Base-by-base conservation (phyloP, 345 rosid species). In the Pistacia integerrima region DNA sequence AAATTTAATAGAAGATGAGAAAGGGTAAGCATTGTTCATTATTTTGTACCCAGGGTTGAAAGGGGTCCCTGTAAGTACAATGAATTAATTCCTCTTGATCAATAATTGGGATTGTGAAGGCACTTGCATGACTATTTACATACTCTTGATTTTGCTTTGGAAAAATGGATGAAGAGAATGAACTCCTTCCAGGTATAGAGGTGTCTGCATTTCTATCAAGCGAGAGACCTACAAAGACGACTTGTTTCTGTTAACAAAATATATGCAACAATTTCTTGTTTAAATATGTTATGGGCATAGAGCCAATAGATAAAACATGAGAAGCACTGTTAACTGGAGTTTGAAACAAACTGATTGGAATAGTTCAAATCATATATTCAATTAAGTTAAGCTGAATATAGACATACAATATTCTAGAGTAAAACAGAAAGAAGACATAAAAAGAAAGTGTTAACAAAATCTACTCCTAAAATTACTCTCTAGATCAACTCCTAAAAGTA, bases 171-270 rank as follows among this genome's bases (percentile, higher is more conserved):
- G 94, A 79, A 87, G 88, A 75, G 77, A 65, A 10, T 57, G 86
- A 81, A 90, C 93, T 28, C 94, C 94, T 76, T 91, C 92, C 16
- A 91, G 89, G 74, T 94, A 94, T 44, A 89, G 72, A 17, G 93
- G 94, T 46, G 97, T 88, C 81, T 91, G 98, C 96, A 94, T 93
- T 78, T 94, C 97, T 0, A 94, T 93, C 86, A 93, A 86, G 72
- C 98, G 90, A 11, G 96, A 93, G 2, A 90, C 94, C 93, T 95
- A 75, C 84, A 88, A 16, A 55, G n/a, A 77, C 57, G 64, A 75
- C 78, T 70, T 72, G 25, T 63, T 10, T 18, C 13, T 80, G 28
- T 82, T 74, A 44, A 30, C 11, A 12, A 13, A 48, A 46, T 28
- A 76, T 12, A 55, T 30, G 3, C 33, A 8, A 46, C 48, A 10